Evolutionary conservation across 179 eudicot species (phyloP).

Genomic region (Camellia oleifera): DNA sequence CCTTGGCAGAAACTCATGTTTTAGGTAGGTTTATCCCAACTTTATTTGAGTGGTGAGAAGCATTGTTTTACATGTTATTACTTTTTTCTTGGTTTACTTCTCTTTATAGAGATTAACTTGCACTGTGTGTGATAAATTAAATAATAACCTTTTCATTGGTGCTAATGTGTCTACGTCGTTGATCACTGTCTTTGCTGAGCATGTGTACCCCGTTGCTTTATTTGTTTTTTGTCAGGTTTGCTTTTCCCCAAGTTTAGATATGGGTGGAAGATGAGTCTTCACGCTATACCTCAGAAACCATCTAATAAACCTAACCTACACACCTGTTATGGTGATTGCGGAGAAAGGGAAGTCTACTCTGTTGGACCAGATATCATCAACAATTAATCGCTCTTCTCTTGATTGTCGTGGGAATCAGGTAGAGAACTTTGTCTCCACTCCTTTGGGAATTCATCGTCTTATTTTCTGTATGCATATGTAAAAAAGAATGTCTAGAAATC

Average conservation of each 20-base stretch:
- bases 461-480: neutral
- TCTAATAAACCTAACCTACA: constrained; percentile 47
- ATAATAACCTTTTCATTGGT: neutral
- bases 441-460: neutral
- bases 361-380: constrained; percentile 47
- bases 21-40: constrained; percentile 55
- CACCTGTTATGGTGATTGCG: constrained; percentile 75
- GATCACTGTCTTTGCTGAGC: neutral
- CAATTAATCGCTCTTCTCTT: constrained; percentile 40
- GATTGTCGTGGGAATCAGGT: constrained; percentile 56
- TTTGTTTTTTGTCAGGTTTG: constrained; percentile 43
- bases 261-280: constrained; percentile 82
- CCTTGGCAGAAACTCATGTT: constrained; percentile 88
- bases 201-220: neutral
- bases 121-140: neutral
- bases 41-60: constrained; percentile 10
- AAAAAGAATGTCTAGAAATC: neutral
- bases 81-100: constrained; percentile 2
- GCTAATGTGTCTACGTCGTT: neutral
- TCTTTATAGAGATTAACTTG: neutral
- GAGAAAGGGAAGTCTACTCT: constrained; percentile 53
- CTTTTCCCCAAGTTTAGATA: constrained; percentile 77
- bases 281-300: constrained; percentile 56
- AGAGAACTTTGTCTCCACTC: neutral
- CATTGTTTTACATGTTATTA: neutral